phyloP scores from a whole-genome alignment of 305 asterid species.

The Fraxinus dipetala region DNA sequence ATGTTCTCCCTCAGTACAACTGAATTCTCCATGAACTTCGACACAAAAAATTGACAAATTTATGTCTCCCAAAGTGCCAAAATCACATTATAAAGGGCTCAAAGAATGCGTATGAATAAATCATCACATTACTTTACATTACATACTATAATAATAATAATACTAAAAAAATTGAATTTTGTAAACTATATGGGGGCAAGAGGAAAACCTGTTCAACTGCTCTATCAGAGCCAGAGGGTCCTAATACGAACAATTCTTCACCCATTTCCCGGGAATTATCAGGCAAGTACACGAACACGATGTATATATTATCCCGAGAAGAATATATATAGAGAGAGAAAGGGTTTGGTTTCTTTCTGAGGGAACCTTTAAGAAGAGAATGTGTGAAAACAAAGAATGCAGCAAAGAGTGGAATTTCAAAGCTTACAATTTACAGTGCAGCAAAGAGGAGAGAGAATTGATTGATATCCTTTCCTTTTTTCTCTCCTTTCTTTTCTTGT shows the following conservation, averaged over 20 bases:
- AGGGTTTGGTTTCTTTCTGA: not conserved
- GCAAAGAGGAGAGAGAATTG: not conserved
- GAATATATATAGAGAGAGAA: not conserved
- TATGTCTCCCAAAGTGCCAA: not conserved
- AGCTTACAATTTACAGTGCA: not conserved
- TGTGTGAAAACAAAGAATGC: not conserved
- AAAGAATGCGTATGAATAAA: not conserved
- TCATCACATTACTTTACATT: not conserved
- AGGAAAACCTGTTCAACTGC: conserved; percentile 42
- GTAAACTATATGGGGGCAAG: not conserved
- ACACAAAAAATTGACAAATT: not conserved
- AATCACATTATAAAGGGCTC: not conserved
- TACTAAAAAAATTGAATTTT: not conserved
- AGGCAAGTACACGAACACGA: conserved; percentile 9
- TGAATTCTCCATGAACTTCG: not conserved
- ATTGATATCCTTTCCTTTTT: not conserved
- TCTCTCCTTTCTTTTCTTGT: not conserved
- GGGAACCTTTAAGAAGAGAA: not conserved
- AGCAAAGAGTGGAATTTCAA: not conserved
- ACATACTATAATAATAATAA: not conserved
- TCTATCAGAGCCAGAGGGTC: conserved; percentile 31
- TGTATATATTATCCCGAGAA: not conserved
- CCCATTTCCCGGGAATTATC: conserved; percentile 32
- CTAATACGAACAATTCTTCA: conserved; percentile 32
- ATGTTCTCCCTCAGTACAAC: not conserved